phyloP scores from a whole-genome alignment of 371 early-diverging fungal species.

The Cokeromyces recurvatus region DNA sequence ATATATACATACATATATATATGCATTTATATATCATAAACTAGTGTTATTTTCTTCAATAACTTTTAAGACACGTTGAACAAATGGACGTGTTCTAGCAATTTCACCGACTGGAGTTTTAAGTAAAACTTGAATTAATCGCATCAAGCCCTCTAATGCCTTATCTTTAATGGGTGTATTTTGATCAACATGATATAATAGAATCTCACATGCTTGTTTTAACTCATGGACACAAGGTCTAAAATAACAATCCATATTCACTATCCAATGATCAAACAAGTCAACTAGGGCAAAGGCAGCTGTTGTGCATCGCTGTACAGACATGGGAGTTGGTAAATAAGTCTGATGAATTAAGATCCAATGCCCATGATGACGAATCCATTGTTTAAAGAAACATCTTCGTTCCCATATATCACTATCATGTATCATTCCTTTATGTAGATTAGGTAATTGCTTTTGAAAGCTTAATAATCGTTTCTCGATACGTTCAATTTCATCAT shows the following conservation, averaged over 20 bases:
- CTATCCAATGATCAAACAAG: conserved; percentile 36
- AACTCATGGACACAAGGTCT: conserved; percentile 46
- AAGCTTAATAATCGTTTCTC: conserved; percentile 24
- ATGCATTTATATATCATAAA: no score
- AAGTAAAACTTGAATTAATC: conserved; percentile 22
- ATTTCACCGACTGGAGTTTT: conserved; percentile 42
- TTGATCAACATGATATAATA: conserved; percentile 33
- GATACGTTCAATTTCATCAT: conserved; percentile 34
- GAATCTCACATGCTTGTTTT: conserved; percentile 41
- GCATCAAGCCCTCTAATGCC: conserved; percentile 24
- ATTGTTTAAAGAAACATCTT: conserved; percentile 33
- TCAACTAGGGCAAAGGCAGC: conserved; percentile 39
- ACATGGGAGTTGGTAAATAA: conserved; percentile 38
- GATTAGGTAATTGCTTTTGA: conserved; percentile 17
- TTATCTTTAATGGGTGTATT: conserved; percentile 17
- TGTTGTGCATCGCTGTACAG: conserved; percentile 34
- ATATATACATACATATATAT: no score
- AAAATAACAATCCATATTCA: conserved; percentile 39
- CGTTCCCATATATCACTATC: conserved; percentile 23
- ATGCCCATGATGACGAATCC: conserved; percentile 39
- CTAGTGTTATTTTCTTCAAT: no score
- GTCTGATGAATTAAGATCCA: conserved; percentile 48
- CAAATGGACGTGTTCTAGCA: conserved; percentile 41
- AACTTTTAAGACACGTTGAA: conserved; percentile 27
- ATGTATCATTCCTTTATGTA: not conserved